Conservation (phyloP, 345 rosid genomes). For the Erodium maritimum region DNA sequence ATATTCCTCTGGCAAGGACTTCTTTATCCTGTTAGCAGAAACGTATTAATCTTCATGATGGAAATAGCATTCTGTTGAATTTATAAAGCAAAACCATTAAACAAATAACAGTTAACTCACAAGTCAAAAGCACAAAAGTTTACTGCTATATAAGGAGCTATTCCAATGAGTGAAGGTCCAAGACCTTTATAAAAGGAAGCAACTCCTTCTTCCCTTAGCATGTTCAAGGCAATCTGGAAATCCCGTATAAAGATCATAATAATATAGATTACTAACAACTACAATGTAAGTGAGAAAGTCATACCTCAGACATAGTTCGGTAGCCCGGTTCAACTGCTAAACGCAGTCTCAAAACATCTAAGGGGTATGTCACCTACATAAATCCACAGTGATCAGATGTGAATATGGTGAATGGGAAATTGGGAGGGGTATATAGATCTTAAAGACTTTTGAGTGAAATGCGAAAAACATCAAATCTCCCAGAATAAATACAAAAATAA, state of each 20-base stretch:
- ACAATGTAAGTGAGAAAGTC: slow-evolving; percentile 4
- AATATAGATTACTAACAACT: not conserved
- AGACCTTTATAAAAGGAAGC: slow-evolving; percentile 85
- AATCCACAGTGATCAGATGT: not conserved
- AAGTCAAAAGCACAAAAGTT: slow-evolving; percentile 89
- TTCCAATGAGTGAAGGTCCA: slow-evolving; percentile 86
- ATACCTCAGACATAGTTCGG: slow-evolving; percentile 78
- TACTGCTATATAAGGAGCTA: slow-evolving; percentile 94
- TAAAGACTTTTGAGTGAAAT: not conserved
- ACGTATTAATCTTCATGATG: no score
- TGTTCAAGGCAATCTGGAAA: slow-evolving; percentile 70
- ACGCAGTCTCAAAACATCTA: slow-evolving; percentile 85
- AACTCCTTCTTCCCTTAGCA: slow-evolving; percentile 90
- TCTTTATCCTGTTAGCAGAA: slow-evolving; percentile 58
- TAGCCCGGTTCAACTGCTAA: slow-evolving; percentile 91
- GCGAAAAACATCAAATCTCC: not conserved
- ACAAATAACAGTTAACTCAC: slow-evolving; percentile 36
- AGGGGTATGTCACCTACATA: slow-evolving; percentile 75
- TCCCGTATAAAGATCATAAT: not conserved
- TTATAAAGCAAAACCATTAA: not conserved
- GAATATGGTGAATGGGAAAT: not conserved
- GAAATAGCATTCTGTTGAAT: not conserved
- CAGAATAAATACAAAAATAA: not conserved
- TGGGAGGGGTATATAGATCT: not conserved
- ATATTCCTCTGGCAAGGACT: slow-evolving; percentile 74